Conservation (phyloP, 2,329 filamentous ascomycete genomes). For the Colletotrichum viniferum region DNA sequence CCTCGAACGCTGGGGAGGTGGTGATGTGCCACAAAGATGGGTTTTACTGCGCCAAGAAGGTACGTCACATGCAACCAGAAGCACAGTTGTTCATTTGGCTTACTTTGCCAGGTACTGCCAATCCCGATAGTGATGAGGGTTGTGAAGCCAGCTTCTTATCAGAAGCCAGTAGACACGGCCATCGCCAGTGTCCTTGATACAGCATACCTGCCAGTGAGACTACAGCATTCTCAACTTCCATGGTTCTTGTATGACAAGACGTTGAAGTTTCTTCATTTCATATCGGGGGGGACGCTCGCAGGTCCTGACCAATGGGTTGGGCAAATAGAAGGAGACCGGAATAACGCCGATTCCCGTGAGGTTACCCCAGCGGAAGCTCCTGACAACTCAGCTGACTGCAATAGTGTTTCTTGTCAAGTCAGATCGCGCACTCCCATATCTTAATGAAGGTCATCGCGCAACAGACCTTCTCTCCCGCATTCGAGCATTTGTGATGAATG, state of each 20-base stretch:
- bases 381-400: background rate
- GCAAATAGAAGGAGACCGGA: constrained; percentile 40
- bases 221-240: constrained; percentile 45
- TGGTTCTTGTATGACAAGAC: constrained; percentile 53
- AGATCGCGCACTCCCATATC: constrained; percentile 45
- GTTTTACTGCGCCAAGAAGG: constrained; percentile 51
- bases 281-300: constrained; percentile 47
- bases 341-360: constrained; percentile 38
- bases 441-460: constrained; percentile 39
- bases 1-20: constrained; percentile 43
- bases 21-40: constrained; percentile 50
- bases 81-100: background rate
- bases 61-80: constrained; percentile 9
- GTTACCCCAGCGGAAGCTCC: background rate
- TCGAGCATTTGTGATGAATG: constrained; percentile 41
- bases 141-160: constrained; percentile 12
- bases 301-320: constrained; percentile 57
- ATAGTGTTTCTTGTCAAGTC: constrained; percentile 51
- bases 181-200: constrained; percentile 56
- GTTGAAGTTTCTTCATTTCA: constrained; percentile 45
- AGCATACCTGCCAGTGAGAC: constrained; percentile 50
- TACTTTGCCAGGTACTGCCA: background rate
- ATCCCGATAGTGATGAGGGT: background rate
- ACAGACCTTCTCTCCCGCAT: constrained; percentile 35
- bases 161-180: constrained; percentile 51